A percentile compares a stretch with the other conserved stretches of the same genome.
Conservation (phyloP, 2,329 filamentous ascomycete genomes). For the Calonectria naviculata region DNA sequence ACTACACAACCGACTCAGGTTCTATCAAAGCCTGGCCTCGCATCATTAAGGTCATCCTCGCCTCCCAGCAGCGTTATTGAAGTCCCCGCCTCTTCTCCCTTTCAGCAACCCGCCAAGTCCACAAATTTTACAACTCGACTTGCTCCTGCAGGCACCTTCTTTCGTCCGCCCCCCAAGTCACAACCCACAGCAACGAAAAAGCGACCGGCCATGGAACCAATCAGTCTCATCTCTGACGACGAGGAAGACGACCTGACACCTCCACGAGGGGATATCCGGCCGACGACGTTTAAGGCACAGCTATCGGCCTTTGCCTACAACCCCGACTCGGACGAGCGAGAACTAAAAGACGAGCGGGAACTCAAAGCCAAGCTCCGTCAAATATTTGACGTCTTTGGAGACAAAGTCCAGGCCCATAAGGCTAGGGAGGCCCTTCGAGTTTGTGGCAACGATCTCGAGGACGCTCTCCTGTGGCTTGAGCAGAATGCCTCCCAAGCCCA, state of each 20-base stretch:
- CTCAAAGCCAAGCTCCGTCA: constrained; percentile 49
- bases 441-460: constrained; percentile 49
- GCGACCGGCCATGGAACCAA: constrained; percentile 52
- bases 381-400: constrained; percentile 49
- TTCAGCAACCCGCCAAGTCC: constrained; percentile 54
- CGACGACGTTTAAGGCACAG: constrained; percentile 64
- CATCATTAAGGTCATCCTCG: constrained; percentile 51
- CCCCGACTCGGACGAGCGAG: constrained; percentile 53
- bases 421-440: constrained; percentile 47
- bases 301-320: constrained; percentile 59
- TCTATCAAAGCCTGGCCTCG: constrained; percentile 52
- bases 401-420: constrained; percentile 42
- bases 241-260: constrained; percentile 56
- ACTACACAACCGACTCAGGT: constrained; percentile 61
- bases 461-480: constrained; percentile 47
- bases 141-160: constrained; percentile 81
- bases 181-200: constrained; percentile 44
- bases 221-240: constrained; percentile 63
- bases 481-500: constrained; percentile 19
- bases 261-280: constrained; percentile 70
- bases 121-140: constrained; percentile 66
- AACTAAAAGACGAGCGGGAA: constrained; percentile 50
- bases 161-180: constrained; percentile 60
- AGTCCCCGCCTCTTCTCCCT: constrained; percentile 89
- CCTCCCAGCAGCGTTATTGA: constrained; percentile 69